Evolutionary conservation across 257 asterid genomes (phyloP), one percentile per base, ranked within the genome.

Genomic region (Gynochthodes officinalis): DNA sequence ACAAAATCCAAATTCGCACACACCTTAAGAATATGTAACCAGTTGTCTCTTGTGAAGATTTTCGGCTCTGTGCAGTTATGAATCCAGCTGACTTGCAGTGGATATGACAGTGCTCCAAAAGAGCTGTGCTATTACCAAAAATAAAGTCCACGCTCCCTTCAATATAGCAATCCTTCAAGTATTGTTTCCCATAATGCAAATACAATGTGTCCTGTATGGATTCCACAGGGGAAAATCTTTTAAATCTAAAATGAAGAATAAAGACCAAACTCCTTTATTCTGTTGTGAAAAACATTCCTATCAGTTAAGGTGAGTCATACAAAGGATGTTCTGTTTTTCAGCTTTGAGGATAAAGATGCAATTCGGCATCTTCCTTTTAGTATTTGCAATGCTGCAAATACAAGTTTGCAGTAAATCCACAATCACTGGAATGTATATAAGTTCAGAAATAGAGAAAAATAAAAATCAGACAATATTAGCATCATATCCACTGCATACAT

Each of bases 101-200:
- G 78, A 92, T 92, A 77, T 95, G 99, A 50, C 97, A 95, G 76
- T 90, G 96, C 89, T 95, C 99, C 86, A 92, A 75, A 75, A 95
- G 90, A 23, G 98, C 96, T 30, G 99, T 95, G 90, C 98, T 92
- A 73, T 95, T 95, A 28, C 99, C 99, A 72, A 95, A 92, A 71
- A 95, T 92, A 88, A 95, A 92, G 85, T 95, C 98, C 37, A 90
- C 97, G 44, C 97, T 92, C 75, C 99, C 99, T 85, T 95, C 99
- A 59, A 95, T 73, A 69, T 95, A 92, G 84, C 99, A 95, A 82
- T 95, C 95, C 76, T 86, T 84, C 76, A 95, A 77, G 76, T 92
- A 95, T 53, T 90, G 98, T 74, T 89, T 95, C 72, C 99, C 99
- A 10, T 89, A 72, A 74, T 95, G 99, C 87, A 95, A 79, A 80